Conservation (phyloP, 495 filamentous ascomycete species). For the Penicillium lividum region DNA sequence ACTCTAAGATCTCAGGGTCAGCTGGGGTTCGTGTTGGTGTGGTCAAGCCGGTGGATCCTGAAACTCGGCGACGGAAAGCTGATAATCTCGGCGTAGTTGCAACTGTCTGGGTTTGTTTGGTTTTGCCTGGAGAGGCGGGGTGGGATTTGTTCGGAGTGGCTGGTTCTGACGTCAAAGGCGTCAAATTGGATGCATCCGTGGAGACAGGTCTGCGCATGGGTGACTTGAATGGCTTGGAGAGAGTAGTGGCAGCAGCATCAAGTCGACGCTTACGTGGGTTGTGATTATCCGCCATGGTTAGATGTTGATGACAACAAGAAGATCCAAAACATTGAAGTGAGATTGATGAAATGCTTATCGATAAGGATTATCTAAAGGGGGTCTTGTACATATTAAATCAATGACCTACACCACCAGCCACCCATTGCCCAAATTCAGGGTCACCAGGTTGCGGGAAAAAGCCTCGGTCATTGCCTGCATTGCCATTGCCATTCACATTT, state of each 20-base stretch:
- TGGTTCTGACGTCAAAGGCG: background rate
- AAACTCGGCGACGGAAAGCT: background rate
- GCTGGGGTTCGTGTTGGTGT: constrained; percentile 10
- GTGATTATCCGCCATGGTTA: constrained; percentile 24
- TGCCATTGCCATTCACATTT: constrained; percentile 21
- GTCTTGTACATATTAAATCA: constrained; percentile 35
- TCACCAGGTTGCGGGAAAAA: constrained; percentile 73
- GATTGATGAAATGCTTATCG: constrained; percentile 20
- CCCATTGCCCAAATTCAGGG: constrained; percentile 72
- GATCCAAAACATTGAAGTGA: background rate
- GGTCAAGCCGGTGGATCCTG: background rate
- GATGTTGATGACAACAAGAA: background rate
- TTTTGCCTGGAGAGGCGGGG: background rate
- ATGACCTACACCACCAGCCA: constrained; percentile 74
- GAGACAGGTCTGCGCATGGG: constrained; percentile 49
- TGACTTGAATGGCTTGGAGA: constrained; percentile 69
- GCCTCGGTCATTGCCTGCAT: constrained; percentile 53
- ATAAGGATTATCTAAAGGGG: constrained; percentile 19
- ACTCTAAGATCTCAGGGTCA: constrained; percentile 25
- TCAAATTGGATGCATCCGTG: background rate
- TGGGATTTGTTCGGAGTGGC: background rate
- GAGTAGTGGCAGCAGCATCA: constrained; percentile 48
- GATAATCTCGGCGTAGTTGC: background rate
- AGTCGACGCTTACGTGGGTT: constrained; percentile 55
- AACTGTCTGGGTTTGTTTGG: background rate